These are phyloP conservation scores for Aspergillus intermedius DNA, from an alignment of 2,329 filamentous ascomycete genomes.

Conservation along the genomic window DNA sequence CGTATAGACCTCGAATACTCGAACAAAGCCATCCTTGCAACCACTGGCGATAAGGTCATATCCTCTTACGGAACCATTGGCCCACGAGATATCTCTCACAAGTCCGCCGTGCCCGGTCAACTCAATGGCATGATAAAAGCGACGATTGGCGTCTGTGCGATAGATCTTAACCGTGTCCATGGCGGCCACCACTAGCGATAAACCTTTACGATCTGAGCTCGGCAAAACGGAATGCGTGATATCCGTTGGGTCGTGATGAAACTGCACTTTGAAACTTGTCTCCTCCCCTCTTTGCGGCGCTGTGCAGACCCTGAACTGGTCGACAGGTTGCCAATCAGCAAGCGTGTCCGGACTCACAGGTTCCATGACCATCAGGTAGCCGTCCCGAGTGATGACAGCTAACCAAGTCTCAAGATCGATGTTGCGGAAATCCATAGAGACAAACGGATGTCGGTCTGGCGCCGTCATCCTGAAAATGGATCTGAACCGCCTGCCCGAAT, in stretches of 20 bases:
- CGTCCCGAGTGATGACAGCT: slow-evolving; percentile 76
- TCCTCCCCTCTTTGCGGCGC: slow-evolving; percentile 74
- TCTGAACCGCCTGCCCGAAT: slow-evolving; percentile 73
- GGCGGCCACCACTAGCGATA: slow-evolving; percentile 77
- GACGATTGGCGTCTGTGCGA: slow-evolving; percentile 64
- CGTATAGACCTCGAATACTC: slow-evolving; percentile 67
- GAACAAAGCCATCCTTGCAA: slow-evolving; percentile 82
- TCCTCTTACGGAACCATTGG: slow-evolving; percentile 80
- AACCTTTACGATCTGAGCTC: slow-evolving; percentile 70
- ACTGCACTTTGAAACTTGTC: slow-evolving; percentile 75
- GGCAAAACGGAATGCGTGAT: slow-evolving; percentile 72
- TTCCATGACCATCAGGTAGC: slow-evolving; percentile 72
- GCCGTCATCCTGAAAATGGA: slow-evolving; percentile 56
- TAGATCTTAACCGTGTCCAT: slow-evolving; percentile 81
- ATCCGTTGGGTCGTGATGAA: slow-evolving; percentile 71
- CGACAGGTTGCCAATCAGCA: slow-evolving; percentile 66
- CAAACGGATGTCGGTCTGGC: slow-evolving; percentile 62
- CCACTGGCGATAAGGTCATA: slow-evolving; percentile 88
- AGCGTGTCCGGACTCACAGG: slow-evolving; percentile 79
- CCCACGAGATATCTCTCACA: slow-evolving; percentile 86
- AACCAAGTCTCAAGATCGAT: slow-evolving; percentile 78
- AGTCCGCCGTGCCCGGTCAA: slow-evolving; percentile 67
- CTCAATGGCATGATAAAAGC: slow-evolving; percentile 79
- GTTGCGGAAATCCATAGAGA: slow-evolving; percentile 80
- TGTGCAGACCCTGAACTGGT: slow-evolving; percentile 67